Evolutionary conservation across 2,329 filamentous ascomycete species (phyloP).

Genomic region (Penicillium palitans): DNA sequence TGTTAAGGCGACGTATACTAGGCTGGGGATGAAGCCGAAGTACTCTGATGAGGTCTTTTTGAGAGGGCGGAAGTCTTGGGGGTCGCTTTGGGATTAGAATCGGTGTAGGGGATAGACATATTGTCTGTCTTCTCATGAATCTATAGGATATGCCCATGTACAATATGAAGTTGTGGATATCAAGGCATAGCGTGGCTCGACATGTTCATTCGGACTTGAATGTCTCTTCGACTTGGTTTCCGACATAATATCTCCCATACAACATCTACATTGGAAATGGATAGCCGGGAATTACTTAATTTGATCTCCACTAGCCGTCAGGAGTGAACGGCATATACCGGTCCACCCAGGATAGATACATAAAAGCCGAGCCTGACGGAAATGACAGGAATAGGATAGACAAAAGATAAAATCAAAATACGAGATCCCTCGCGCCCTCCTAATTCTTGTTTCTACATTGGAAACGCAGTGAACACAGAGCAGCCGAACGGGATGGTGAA

Average conservation of each 20-base stretch:
- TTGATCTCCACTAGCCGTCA: slow-evolving; percentile 5
- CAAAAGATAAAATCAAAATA: slow-evolving; percentile 13
- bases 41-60: neutral
- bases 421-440: slow-evolving; percentile 25
- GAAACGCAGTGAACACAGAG: slow-evolving; percentile 22
- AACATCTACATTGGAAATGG: neutral
- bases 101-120: neutral
- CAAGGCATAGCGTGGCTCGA: neutral
- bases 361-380: slow-evolving; percentile 6
- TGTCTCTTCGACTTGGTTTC: neutral
- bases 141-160: neutral
- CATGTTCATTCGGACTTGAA: neutral
- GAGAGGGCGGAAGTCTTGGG: slow-evolving; percentile 1
- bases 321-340: slow-evolving; percentile 14
- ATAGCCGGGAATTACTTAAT: slow-evolving; percentile 1
- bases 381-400: slow-evolving; percentile 12
- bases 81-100: slow-evolving; percentile 1
- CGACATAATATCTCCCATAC: no score
- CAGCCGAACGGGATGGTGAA: slow-evolving; percentile 6
- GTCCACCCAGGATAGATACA: slow-evolving; percentile 11
- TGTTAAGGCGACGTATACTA: neutral
- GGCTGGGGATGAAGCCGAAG: neutral
- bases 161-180: neutral
- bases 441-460: slow-evolving; percentile 31
- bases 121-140: neutral